Percentiles rank a stretch among this genome's conserved stretches.
These are phyloP conservation scores for Coprinopsis sp. DNA, from an alignment of 768 basidiomycete species.

Conservation along the genomic window DNA sequence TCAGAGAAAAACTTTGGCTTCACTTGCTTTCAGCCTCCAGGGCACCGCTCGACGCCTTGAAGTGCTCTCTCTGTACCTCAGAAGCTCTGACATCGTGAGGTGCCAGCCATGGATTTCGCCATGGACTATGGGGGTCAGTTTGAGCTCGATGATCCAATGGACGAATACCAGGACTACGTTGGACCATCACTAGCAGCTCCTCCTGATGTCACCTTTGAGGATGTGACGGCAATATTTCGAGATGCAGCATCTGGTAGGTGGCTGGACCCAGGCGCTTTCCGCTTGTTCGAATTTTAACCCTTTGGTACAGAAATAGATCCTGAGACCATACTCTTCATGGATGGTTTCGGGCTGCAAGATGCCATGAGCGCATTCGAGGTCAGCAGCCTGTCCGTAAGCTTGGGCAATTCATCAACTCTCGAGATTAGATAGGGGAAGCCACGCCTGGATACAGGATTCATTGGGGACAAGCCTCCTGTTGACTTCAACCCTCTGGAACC, in stretches of 20 bases:
- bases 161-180: too few relatives aligned
- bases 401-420: slow-evolving; percentile 14
- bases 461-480: slow-evolving; percentile 36
- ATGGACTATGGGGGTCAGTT: neutral
- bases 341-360: slow-evolving; percentile 72
- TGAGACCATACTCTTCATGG: slow-evolving; percentile 59
- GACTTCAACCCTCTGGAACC: slow-evolving; percentile 59
- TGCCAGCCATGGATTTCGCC: too few relatives aligned
- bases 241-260: slow-evolving; percentile 60
- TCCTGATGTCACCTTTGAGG: slow-evolving; percentile 58
- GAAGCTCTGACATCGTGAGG: too few relatives aligned
- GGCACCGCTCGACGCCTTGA: too few relatives aligned
- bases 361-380: slow-evolving; percentile 93
- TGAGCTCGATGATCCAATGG: neutral
- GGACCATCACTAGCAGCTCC: too few relatives aligned
- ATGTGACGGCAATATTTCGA: slow-evolving; percentile 57
- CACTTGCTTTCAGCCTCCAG: too few relatives aligned
- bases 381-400: slow-evolving; percentile 7
- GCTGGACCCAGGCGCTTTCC: neutral
- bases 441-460: slow-evolving; percentile 80
- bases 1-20: too few relatives aligned
- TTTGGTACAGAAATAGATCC: slow-evolving; percentile 50
- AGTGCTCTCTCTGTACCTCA: too few relatives aligned
- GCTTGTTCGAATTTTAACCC: slow-evolving; percentile 6
- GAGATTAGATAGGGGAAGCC: slow-evolving; percentile 93